phyloP scores from a whole-genome alignment of 768 basidiomycete genomes.

The Hortiboletus flavorubellus region DNA sequence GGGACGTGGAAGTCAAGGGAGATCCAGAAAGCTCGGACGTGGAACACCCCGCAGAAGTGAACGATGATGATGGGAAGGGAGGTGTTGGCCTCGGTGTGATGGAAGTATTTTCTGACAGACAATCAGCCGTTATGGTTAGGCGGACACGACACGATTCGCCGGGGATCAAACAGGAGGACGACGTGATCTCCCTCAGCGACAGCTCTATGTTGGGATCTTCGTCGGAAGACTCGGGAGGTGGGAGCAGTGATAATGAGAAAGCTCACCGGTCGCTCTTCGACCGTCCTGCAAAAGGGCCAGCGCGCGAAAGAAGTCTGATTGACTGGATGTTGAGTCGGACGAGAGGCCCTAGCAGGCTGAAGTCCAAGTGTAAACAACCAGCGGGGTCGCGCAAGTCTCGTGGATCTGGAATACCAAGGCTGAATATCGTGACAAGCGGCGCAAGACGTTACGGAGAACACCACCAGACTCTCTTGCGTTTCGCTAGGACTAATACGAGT shows the following conservation, averaged over 20 bases:
- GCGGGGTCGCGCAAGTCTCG: conserved; percentile 10
- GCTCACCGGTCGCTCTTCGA: conserved; percentile 36
- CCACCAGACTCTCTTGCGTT: conserved; percentile 41
- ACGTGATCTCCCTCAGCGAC: conserved; percentile 26
- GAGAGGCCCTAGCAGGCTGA: conserved; percentile 13
- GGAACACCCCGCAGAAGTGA: conserved; percentile 7
- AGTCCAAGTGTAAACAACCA: conserved; percentile 15
- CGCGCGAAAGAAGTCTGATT: conserved; percentile 49
- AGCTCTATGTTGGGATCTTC: conserved; percentile 5
- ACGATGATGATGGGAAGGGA: not conserved
- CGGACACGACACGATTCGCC: conserved; percentile 17
- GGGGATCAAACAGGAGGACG: not conserved
- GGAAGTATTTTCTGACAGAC: conserved; percentile 11
- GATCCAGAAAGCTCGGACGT: conserved; percentile 61
- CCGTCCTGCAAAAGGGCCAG: conserved; percentile 19
- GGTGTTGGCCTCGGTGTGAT: not conserved
- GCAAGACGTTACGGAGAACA: conserved; percentile 31
- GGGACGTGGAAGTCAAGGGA: conserved; percentile 47
- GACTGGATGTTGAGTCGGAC: conserved; percentile 65
- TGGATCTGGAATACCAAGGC: conserved; percentile 9
- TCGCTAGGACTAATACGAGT: conserved; percentile 18
- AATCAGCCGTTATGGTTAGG: conserved; percentile 20
- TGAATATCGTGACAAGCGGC: conserved; percentile 40
- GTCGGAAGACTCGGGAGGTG: conserved; percentile 14
- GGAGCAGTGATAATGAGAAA: conserved; percentile 28